These are phyloP conservation scores for Nemania sp. DNA, from an alignment of 2,329 filamentous ascomycete genomes.

Conservation along the genomic window DNA sequence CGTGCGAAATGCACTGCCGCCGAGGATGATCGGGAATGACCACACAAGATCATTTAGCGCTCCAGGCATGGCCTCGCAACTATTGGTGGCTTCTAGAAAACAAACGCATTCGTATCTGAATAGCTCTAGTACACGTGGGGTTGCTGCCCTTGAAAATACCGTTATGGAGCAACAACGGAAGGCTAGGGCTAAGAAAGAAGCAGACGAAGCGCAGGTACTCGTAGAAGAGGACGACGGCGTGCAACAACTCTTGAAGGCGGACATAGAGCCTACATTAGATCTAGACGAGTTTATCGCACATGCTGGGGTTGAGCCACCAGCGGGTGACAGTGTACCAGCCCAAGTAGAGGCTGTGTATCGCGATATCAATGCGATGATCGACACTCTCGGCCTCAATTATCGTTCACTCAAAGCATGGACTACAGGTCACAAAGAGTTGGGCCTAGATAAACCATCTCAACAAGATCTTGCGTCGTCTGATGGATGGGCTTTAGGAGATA, in stretches of 20 bases:
- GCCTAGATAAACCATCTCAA: constrained; percentile 58
- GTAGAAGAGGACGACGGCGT: constrained; percentile 71
- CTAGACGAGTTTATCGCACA: constrained; percentile 71
- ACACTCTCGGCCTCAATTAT: constrained; percentile 84
- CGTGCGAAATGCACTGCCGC: constrained; percentile 60
- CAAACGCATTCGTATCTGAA: constrained; percentile 42
- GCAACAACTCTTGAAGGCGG: constrained; percentile 63
- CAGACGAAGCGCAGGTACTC: constrained; percentile 59
- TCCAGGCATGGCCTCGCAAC: constrained; percentile 60
- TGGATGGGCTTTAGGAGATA: constrained; percentile 76
- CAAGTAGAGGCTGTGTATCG: constrained; percentile 72
- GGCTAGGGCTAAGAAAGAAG: constrained; percentile 57
- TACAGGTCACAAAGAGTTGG: constrained; percentile 64
- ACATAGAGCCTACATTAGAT: constrained; percentile 62
- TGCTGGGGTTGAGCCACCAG: constrained; percentile 55
- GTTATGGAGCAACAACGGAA: constrained; percentile 56
- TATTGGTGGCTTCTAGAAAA: constrained; percentile 48
- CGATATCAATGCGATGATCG: constrained; percentile 92
- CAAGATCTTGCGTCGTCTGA: constrained; percentile 71
- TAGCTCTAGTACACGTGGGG: constrained; percentile 46
- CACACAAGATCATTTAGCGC: constrained; percentile 61
- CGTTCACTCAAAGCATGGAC: constrained; percentile 68
- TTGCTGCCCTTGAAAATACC: constrained; percentile 47
- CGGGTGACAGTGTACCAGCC: constrained; percentile 60
- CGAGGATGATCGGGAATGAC: constrained; percentile 53